Percentiles rank a stretch among this genome's conserved stretches.
Evolutionary conservation across 2,329 filamentous ascomycete species (phyloP).

Genomic region (Arthrinium puccinioides): DNA sequence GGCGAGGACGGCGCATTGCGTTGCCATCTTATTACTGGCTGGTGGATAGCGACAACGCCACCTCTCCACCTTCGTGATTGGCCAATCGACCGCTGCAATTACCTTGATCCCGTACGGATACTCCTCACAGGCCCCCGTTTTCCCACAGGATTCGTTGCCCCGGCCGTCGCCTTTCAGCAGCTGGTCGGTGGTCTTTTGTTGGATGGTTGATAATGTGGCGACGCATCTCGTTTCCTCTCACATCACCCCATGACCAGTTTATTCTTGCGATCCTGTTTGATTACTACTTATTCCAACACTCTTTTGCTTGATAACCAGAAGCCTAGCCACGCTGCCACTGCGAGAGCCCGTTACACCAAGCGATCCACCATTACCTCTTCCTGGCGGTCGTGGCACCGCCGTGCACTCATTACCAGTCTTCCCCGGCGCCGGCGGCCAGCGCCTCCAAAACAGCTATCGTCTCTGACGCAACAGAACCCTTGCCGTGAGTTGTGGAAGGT

Average conservation of each 20-base stretch:
- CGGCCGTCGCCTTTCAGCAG: slow-evolving; percentile 19
- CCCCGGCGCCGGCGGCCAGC: slow-evolving; percentile 10
- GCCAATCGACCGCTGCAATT: neutral
- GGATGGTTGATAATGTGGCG: slow-evolving; percentile 18
- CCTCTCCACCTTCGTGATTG: neutral
- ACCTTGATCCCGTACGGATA: neutral
- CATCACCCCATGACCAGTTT: slow-evolving; percentile 22
- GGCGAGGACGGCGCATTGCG: no score
- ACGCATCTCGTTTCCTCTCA: slow-evolving; percentile 9
- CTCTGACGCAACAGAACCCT: slow-evolving; percentile 8
- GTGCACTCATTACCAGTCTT: slow-evolving; percentile 17
- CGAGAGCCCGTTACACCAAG: slow-evolving; percentile 17
- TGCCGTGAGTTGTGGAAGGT: slow-evolving; percentile 11
- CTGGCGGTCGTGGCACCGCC: slow-evolving; percentile 17
- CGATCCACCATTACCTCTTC: slow-evolving; percentile 13
- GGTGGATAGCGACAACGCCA: neutral
- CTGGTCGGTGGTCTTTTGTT: no score
- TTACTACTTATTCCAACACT: slow-evolving; percentile 20
- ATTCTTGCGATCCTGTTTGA: slow-evolving; percentile 21
- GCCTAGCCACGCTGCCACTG: slow-evolving; percentile 16
- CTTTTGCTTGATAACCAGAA: slow-evolving; percentile 18
- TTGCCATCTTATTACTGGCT: no score
- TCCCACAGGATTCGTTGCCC: slow-evolving; percentile 17
- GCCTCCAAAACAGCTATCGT: slow-evolving; percentile 2
- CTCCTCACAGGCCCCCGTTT: slow-evolving; percentile 11